Conservation (phyloP, 345 rosid species). For the Moricandia arvensis region DNA sequence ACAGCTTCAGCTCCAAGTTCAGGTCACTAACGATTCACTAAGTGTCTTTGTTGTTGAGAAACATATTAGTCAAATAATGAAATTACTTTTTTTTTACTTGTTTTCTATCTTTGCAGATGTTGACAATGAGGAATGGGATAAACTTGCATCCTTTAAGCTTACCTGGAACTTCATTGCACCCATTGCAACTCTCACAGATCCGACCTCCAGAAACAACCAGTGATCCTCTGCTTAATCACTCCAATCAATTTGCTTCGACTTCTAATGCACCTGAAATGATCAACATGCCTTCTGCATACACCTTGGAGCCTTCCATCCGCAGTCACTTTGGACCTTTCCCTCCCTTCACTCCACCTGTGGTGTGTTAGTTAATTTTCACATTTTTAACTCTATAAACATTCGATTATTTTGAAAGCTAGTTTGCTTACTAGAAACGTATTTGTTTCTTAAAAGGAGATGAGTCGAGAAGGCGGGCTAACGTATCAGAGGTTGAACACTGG, state of each 20-base stretch:
- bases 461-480: constrained; percentile 46
- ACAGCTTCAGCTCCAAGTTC: constrained; percentile 97
- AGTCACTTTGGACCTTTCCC: constrained; percentile 51
- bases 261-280: constrained; percentile 43
- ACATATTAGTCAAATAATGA: neutral
- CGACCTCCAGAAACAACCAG: constrained; percentile 35
- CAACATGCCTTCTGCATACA: constrained; percentile 44
- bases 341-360: neutral
- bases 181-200: constrained; percentile 44
- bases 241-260: constrained; percentile 35
- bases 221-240: neutral
- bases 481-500: constrained; percentile 42
- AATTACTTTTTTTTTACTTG: neutral
- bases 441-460: constrained; percentile 46
- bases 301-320: constrained; percentile 55
- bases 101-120: constrained; percentile 50
- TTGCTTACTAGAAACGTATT: neutral
- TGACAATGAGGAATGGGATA: constrained; percentile 76
- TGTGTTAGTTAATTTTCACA: neutral
- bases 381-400: neutral
- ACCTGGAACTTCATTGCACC: constrained; percentile 51
- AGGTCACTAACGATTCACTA: constrained; percentile 42
- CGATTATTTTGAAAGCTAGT: neutral
- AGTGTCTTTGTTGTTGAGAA: neutral
- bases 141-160: constrained; percentile 63